phyloP scores from a whole-genome alignment of 768 basidiomycete species.

The Macrolepiota fuliginosa region DNA sequence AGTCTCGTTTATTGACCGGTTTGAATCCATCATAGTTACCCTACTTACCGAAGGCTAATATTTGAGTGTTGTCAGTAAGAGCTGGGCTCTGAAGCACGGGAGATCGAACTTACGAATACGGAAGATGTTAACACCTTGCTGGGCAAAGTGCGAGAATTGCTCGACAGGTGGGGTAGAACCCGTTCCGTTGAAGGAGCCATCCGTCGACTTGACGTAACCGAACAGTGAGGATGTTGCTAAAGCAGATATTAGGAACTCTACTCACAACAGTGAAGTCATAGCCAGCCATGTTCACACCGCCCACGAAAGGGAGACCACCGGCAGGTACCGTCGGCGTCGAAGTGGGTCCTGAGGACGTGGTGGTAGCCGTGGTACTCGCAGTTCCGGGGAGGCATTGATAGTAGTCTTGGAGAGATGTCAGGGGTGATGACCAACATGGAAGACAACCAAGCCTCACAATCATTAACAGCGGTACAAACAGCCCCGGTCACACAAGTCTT shows the following conservation, averaged over 20 bases:
- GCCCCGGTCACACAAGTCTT: conserved; percentile 35
- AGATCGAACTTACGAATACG: conserved; percentile 28
- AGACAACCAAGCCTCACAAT: conserved; percentile 22
- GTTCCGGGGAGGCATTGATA: conserved; percentile 34
- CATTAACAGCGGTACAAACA: conserved; percentile 30
- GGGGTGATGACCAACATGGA: background rate
- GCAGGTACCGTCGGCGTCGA: conserved; percentile 16
- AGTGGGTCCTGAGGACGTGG: conserved; percentile 18
- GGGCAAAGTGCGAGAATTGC: conserved; percentile 48
- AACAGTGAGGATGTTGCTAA: background rate
- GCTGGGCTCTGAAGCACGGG: background rate
- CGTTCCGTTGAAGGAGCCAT: conserved; percentile 43
- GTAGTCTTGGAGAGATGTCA: conserved; percentile 24
- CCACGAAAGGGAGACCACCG: conserved; percentile 32
- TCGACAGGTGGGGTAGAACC: conserved; percentile 34
- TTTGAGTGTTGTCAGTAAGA: background rate
- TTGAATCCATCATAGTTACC: background rate
- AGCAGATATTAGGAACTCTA: background rate
- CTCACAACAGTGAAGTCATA: conserved; percentile 44
- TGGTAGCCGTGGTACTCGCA: conserved; percentile 17
- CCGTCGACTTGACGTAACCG: conserved; percentile 29
- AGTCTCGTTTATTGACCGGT: background rate
- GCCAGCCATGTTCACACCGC: conserved; percentile 49
- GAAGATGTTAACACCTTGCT: conserved; percentile 48
- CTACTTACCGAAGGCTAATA: conserved; percentile 8